Conservation (phyloP, 176 grass and related monocot genomes). For the Lolium rigidum region DNA sequence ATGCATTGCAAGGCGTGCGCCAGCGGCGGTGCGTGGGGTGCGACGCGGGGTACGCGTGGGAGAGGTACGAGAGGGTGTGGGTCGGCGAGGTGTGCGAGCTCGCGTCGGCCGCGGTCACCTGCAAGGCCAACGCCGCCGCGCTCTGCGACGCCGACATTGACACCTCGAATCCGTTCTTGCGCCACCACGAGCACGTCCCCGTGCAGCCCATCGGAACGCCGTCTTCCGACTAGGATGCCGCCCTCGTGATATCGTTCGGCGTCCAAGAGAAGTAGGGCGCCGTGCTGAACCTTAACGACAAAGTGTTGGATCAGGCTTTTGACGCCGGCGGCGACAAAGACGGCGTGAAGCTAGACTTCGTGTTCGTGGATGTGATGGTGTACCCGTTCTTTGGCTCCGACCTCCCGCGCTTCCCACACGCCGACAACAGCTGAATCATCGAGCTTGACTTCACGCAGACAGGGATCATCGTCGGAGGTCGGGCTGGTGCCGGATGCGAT, state of each 20-base stretch:
- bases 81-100: slow-evolving; percentile 92
- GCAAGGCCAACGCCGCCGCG: slow-evolving; percentile 82
- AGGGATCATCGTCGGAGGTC: too few species aligned
- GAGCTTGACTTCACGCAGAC: too few species aligned
- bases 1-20: slow-evolving; percentile 47
- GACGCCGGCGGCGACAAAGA: slow-evolving; percentile 9
- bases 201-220: slow-evolving; percentile 50
- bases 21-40: slow-evolving; percentile 18
- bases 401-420: too few species aligned
- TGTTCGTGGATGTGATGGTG: slow-evolving; percentile 60
- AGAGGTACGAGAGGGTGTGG: slow-evolving; percentile 60
- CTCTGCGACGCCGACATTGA: slow-evolving; percentile 65
- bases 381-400: slow-evolving; percentile 69
- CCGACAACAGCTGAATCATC: slow-evolving; percentile 33
- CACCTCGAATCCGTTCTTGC: slow-evolving; percentile 74
- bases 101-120: slow-evolving; percentile 74
- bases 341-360: slow-evolving; percentile 50
- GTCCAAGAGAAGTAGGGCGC: neutral
- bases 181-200: slow-evolving; percentile 77
- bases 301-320: neutral
- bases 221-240: neutral
- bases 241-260: slow-evolving; percentile 22
- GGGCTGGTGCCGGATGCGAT: too few species aligned
- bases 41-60: slow-evolving; percentile 42
- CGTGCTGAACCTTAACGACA: neutral